Evolutionary conservation across 768 basidiomycete genomes (phyloP).

Genomic region (Phanerochaete sordida): DNA sequence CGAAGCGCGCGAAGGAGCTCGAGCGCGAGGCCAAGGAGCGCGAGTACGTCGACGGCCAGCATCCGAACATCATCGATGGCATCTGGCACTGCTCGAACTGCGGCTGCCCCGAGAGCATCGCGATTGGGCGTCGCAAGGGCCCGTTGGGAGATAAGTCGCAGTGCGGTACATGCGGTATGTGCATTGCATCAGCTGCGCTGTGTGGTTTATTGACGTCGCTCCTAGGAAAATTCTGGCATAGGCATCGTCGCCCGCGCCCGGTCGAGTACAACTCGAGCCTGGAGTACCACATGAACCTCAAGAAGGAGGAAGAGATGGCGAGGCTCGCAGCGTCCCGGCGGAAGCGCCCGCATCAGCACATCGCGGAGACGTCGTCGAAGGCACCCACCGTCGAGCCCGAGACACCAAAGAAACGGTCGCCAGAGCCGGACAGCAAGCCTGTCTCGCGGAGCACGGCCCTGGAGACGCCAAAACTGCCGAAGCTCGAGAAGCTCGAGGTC

Average conservation of each 20-base stretch:
- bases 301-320: conserved; percentile 52
- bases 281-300: conserved; percentile 60
- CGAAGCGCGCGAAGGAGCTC: conserved; percentile 67
- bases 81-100: conserved; percentile 96
- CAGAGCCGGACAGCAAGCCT: conserved; percentile 34
- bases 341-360: conserved; percentile 49
- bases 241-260: conserved; percentile 77
- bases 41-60: conserved; percentile 80
- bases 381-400: conserved; percentile 42
- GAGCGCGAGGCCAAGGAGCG: conserved; percentile 82
- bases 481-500: conserved; percentile 38
- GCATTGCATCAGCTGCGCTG: no score
- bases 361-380: conserved; percentile 37
- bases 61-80: conserved; percentile 76
- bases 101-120: conserved; percentile 85
- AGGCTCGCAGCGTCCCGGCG: conserved; percentile 54
- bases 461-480: conserved; percentile 25
- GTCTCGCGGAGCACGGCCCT: conserved; percentile 29
- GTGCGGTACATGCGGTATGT: conserved; percentile 89
- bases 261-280: conserved; percentile 77
- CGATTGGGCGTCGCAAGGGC: conserved; percentile 83
- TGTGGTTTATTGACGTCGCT: conserved; percentile 5
- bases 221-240: conserved; percentile 86
- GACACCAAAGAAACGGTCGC: conserved; percentile 44
- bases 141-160: conserved; percentile 87